These are phyloP conservation scores for Tinospora cordifolia DNA, from an alignment of 164 flowering plant genomes.

Conservation along the genomic window DNA sequence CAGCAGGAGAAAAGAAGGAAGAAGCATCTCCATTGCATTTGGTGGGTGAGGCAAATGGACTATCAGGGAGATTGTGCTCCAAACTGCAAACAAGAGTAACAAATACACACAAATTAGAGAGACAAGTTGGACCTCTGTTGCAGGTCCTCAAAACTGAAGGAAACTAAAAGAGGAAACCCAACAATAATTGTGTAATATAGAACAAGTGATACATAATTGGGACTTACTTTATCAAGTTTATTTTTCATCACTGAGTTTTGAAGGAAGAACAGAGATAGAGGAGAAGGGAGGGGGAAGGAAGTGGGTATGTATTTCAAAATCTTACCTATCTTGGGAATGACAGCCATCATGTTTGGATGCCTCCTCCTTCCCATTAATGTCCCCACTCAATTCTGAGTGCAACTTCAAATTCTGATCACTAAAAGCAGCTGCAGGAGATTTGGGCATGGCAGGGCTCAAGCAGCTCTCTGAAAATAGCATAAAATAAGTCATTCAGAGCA, in stretches of 20 bases:
- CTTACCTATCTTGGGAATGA: conserved; percentile 49
- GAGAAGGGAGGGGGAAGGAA: no score
- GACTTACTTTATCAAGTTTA: not conserved
- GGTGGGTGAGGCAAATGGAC: conserved; percentile 56
- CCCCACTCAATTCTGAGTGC: conserved; percentile 12
- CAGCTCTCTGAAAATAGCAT: conserved; percentile 29
- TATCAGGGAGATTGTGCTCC: conserved; percentile 90
- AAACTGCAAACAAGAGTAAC: conserved; percentile 21
- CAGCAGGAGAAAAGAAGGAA: conserved; percentile 23
- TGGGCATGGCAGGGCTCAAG: conserved; percentile 13
- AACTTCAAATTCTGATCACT: conserved; percentile 3
- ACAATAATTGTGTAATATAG: not conserved
- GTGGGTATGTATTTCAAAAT: no score
- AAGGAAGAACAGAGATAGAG: no score
- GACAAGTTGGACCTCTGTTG: not conserved
- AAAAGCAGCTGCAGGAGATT: not conserved
- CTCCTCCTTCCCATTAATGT: conserved; percentile 11
- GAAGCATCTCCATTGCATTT: conserved; percentile 17
- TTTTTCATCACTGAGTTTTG: no score
- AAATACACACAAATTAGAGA: not conserved
- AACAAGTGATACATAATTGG: not conserved
- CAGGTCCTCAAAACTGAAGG: not conserved
- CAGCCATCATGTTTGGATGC: conserved; percentile 18
- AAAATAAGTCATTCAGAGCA: no score
- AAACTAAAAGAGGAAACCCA: conserved; percentile 1